Base-by-base conservation (phyloP, 768 basidiomycete species). In the Trametes meyenii region DNA sequence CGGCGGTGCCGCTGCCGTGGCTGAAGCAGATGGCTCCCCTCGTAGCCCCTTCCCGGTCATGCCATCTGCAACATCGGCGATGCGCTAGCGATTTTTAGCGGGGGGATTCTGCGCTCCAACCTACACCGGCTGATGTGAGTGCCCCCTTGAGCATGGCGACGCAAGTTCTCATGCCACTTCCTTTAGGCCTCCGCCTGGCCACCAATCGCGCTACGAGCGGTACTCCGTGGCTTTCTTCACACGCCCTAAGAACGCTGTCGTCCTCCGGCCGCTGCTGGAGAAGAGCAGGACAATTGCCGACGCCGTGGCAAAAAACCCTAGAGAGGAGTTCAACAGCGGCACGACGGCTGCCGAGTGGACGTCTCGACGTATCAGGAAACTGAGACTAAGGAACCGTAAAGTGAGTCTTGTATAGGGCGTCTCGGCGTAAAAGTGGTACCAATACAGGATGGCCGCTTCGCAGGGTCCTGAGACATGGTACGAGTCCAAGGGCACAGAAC, bases 41-140 rank as follows among this genome's bases (percentile, higher is more conserved):
- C 26, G n/a, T 40, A 79, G 76, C 80, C 80, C 49, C 54, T 81
- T 24, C 77, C 77, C 1, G 79, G 79, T 3, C 77, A 78, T 50
- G 76, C 75, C 3, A 75, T 81, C 48, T 79, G 79, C 70, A 82
- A 82, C 62, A 60, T 81, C 42, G 80, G 80, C 8, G 80, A 82
- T 57, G 75, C 80, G 6, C 60, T 82, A 52, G 70, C 76, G 39
- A 73, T 80, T 21, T 79, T 80, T 68, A 79, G 78, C 60, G 80
- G 77, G 3, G 80, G 80, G 5, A 77, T 81, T 21, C 69, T 82
- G 39, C 73, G 75, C 29, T 80, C 78, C 14, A 79, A 77, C 61
- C 67, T 79, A 7, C 79, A 80, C 59, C 74, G 79, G 29, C 77
- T 80, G 35, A 72, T 77, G 76, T 78, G 59, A 60, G 76, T 74